Base-by-base conservation (phyloP, 2,329 filamentous ascomycete genomes). In the Aspergillus persii region DNA sequence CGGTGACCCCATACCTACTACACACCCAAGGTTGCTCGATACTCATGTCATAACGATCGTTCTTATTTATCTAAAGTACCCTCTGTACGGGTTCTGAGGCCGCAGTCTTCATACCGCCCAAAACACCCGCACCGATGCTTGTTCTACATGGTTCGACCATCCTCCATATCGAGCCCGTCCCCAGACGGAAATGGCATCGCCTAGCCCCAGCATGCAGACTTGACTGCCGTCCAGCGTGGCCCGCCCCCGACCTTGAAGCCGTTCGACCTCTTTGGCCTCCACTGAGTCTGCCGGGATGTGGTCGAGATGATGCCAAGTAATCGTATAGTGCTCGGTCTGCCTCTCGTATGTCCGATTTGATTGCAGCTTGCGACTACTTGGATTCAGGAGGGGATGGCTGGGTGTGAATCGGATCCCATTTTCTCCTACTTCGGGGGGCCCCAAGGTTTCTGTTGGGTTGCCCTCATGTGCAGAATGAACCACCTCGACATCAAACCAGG, bases 401-500 rank as follows among this genome's bases (percentile, higher is more conserved):
- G 67, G 61, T 18, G 52, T 62, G 44, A 66, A 70, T 51, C 64
- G 60, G 23, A 62, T 49, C 51, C 57, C 57, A 39, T 29, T 27
- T 4, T 46, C 31, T 2, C 53, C 47, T 39, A 15, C 31, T 36
- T 53, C 50, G 2, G 57, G 57, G 9, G 51, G 18, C 11, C 26
- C 52, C 41, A 56, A 49, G 7, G 63, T 56, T 12, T 67, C 52
- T 31, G 46, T 50, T 30, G 68, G 65, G 61, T 65, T 63, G 8
- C 63, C 56, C n/a, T 56, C 57, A 29, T 73, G 65, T 23, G 69
- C 67, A 1, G 55, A 61, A 26, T 53, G 69, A 18, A 74, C 66
- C 5, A 75, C 60, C 54, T 76, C 73, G 1, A 65, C 65, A 50
- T 77, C 74, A 57, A 77, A 77, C 76, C 76, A 77, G 23, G 75